Evolutionary conservation across 306 rosid species (phyloP).

Genomic region (Trichosanthes cucumerina): DNA sequence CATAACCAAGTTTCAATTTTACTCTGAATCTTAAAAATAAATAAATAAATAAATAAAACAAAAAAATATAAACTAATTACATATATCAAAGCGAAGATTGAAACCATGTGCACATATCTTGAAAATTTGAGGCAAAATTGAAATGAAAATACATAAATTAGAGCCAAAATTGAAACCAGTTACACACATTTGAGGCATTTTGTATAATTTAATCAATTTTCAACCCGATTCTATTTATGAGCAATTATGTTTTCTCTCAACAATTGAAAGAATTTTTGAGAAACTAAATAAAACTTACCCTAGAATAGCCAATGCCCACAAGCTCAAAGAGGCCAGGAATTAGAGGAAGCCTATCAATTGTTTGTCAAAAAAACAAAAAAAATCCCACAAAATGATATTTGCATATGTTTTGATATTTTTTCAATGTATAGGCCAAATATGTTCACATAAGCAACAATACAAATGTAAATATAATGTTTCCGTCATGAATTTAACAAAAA

Average conservation of each 20-base stretch:
- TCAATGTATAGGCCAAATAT: too few species aligned
- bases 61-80: too few species aligned
- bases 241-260: too few species aligned
- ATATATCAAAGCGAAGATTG: too few species aligned
- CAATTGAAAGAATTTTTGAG: too few species aligned
- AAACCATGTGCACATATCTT: too few species aligned
- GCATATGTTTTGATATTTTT: too few species aligned
- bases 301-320: constrained; percentile 81
- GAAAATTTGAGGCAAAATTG: neutral
- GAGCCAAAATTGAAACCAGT: neutral
- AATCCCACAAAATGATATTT: neutral
- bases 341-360: constrained; percentile 86
- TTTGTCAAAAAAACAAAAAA: constrained; percentile 42
- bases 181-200: neutral
- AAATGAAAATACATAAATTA: neutral
- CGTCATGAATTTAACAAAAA: too few species aligned
- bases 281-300: constrained; percentile 37
- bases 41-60: too few species aligned
- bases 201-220: neutral
- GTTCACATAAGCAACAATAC: too few species aligned
- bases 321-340: constrained; percentile 81
- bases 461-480: too few species aligned
- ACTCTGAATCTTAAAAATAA: too few species aligned
- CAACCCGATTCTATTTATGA: neutral
- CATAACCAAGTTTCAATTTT: neutral